Evolutionary conservation across 2,329 filamentous ascomycete species (phyloP).

Genomic region (Fusarium euwallaceae): DNA sequence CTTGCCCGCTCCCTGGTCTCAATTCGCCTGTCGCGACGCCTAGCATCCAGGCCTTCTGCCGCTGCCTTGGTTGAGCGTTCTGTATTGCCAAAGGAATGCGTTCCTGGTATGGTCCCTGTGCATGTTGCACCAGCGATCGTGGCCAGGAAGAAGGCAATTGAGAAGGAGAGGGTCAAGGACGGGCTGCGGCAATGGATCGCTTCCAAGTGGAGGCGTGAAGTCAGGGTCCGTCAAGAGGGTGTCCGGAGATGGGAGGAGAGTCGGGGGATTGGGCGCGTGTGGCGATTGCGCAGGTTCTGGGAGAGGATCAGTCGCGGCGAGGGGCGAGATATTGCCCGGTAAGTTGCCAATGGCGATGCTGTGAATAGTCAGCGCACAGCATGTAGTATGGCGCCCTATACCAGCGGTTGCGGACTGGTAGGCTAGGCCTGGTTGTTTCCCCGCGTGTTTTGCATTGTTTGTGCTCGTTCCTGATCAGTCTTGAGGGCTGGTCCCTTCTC

Average conservation of each 20-base stretch:
- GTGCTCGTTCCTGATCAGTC: neutral
- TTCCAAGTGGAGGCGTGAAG: slow-evolving; percentile 67
- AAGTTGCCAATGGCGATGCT: slow-evolving; percentile 28
- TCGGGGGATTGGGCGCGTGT: slow-evolving; percentile 68
- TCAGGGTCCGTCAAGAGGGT: slow-evolving; percentile 62
- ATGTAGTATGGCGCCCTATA: neutral
- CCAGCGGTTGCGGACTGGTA: neutral
- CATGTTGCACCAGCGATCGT: slow-evolving; percentile 71
- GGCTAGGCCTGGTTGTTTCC: neutral
- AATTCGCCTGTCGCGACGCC: slow-evolving; percentile 73
- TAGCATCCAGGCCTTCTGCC: slow-evolving; percentile 71
- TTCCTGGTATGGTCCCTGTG: slow-evolving; percentile 58
- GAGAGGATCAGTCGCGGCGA: slow-evolving; percentile 67
- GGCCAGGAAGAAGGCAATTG: slow-evolving; percentile 72
- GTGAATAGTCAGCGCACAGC: slow-evolving; percentile 2
- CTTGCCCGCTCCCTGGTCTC: slow-evolving; percentile 74
- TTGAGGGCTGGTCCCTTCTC: slow-evolving; percentile 16
- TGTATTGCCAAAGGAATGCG: slow-evolving; percentile 75
- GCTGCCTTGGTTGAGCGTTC: slow-evolving; percentile 72
- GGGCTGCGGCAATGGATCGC: slow-evolving; percentile 74
- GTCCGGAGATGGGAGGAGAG: slow-evolving; percentile 63
- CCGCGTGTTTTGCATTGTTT: neutral
- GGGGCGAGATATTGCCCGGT: slow-evolving; percentile 27
- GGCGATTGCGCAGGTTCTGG: slow-evolving; percentile 75
- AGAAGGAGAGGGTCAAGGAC: slow-evolving; percentile 77